Conservation (phyloP, 148 eudicot species). For the Vaccinium macrocarpon region DNA sequence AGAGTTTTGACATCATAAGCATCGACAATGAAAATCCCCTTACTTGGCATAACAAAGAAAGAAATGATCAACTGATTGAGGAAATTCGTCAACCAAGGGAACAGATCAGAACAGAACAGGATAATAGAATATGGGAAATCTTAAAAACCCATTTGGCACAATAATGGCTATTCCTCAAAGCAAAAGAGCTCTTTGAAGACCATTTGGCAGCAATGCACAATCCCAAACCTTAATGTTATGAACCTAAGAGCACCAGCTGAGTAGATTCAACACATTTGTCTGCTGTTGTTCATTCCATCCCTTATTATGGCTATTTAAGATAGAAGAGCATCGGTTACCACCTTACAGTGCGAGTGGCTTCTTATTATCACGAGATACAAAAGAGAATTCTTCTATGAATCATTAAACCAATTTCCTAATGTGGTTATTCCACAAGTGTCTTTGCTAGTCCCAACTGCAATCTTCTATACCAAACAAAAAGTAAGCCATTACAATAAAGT, state of each 20-base stretch:
- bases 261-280: background rate
- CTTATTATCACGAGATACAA: background rate
- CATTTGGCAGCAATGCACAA: background rate
- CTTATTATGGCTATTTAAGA: background rate
- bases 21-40: background rate
- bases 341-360: background rate
- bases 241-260: background rate
- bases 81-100: background rate
- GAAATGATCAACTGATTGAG: background rate
- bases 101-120: background rate
- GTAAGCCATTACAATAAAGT: background rate
- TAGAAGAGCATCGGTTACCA: background rate
- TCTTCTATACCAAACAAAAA: background rate
- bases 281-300: background rate
- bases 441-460: background rate
- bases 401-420: conserved; percentile 3
- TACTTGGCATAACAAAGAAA: background rate
- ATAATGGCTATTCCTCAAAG: background rate
- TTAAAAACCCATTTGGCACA: background rate
- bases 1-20: background rate
- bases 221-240: background rate
- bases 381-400: background rate
- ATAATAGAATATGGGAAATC: background rate
- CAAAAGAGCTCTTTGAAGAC: background rate
- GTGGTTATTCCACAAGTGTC: background rate